Conservation (phyloP, 2,329 filamentous ascomycete species). For the Coleophoma cylindrospora region DNA sequence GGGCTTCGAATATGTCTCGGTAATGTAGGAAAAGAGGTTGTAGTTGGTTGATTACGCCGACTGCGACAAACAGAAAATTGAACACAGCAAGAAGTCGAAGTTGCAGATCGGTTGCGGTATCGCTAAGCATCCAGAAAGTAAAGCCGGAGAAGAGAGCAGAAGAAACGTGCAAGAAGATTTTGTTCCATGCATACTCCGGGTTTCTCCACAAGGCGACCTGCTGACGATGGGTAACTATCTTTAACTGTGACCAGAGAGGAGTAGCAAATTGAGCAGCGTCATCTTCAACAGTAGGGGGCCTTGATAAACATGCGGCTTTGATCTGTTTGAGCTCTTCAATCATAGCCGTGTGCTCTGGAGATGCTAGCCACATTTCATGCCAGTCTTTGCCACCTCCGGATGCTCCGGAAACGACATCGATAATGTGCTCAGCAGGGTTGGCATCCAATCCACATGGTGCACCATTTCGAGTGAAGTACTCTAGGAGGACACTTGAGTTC, state of each 20-base stretch:
- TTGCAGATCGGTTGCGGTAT: constrained; percentile 40
- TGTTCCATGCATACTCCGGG: constrained; percentile 41
- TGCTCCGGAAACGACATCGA: constrained; percentile 38
- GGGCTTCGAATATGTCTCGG: constrained; percentile 47
- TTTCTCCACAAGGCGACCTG: constrained; percentile 60
- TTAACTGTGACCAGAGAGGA: constrained; percentile 57
- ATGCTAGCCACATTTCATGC: constrained; percentile 68
- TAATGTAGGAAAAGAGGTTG: constrained; percentile 49
- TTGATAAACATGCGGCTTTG: constrained; percentile 47
- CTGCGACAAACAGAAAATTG: constrained; percentile 53
- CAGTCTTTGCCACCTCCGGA: constrained; percentile 49
- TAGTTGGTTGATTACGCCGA: constrained; percentile 47
- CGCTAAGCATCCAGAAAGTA: constrained; percentile 50
- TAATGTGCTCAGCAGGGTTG: constrained; percentile 43
- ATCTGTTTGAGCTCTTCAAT: constrained; percentile 54
- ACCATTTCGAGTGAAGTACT: constrained; percentile 54
- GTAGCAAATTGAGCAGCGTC: constrained; percentile 68
- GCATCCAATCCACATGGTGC: constrained; percentile 43
- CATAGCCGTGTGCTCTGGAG: constrained; percentile 41
- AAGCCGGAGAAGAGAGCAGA: constrained; percentile 51
- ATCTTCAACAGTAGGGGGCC: constrained; percentile 33
- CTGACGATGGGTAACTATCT: constrained; percentile 58
- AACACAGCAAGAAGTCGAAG: constrained; percentile 50
- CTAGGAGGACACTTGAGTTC: constrained; percentile 47
- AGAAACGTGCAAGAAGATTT: constrained; percentile 41